Base-by-base conservation (phyloP, 306 rosid genomes). In the Gynostemma pentaphyllum region DNA sequence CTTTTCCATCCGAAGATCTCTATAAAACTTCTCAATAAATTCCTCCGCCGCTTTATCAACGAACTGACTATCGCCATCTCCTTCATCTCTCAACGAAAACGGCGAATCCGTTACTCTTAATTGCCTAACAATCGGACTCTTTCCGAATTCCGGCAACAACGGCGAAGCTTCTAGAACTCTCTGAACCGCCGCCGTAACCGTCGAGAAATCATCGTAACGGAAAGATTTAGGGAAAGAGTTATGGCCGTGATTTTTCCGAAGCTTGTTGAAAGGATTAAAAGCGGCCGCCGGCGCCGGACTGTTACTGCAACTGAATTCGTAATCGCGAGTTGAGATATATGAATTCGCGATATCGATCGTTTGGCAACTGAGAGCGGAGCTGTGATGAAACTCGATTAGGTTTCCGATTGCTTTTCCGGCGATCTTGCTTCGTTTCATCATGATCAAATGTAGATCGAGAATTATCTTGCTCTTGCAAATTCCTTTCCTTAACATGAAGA, bases 261-360 rank as follows among this genome's bases (percentile, higher is more conserved):
- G 76, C 48, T 81, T 83, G 34, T 32, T 10, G 83, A 63, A 37
- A 54, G 26, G 60, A 34, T 45, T 72, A 42, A 74, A 72, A 21
- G 80, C 85, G 32, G 59, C 5, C 15, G 86, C 82, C 7, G n/a
- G n/a, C n/a, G 44, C 60, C 1, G 98, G 99, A 76, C 81, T 84
- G 68, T 86, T 88, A 70, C 87, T 88, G 81, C 99, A 92, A 78
- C 99, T 92, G 82, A 92, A 92, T 62, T 92, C 95, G 48, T 92
- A 92, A 15, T 92, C 97, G 1, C 80, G 78, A 0, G 95, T 86
- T 0, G 86, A 62, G 22, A 92, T 42, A 81, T 76, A 78, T 41
- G 85, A 79, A 54, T 77, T 70, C 24, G 65, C 45, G 75, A 83
- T 64, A 57, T 77, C 75, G 64, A 74, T 41, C 24, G 85, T 71